Evolutionary conservation across 2,329 filamentous ascomycete species (phyloP), one percentile per base, ranked within the genome.

Genomic region (Cercospora sp.): DNA sequence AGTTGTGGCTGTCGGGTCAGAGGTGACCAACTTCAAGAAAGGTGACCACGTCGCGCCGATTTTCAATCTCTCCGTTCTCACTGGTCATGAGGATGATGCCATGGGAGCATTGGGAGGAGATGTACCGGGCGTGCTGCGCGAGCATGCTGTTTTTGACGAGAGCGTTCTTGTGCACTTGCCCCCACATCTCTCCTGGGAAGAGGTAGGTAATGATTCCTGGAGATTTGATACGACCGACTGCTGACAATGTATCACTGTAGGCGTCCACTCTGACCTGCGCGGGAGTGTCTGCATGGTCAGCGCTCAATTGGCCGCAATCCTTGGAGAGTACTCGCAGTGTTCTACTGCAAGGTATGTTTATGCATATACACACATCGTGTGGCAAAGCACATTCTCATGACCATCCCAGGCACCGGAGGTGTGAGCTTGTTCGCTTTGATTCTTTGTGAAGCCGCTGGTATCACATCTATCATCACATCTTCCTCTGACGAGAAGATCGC

Each of bases 11-110:
- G 67, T 63, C 58, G 71, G 69, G 10, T 6, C 18, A 13, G 8
- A 75, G 70, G 74, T 73, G 28, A 69, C 18, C 8, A 62, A 12
- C 2, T 63, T 74, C 30, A 64, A 66, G 18, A 31, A 68, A 9
- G 74, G 75, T 3, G 71, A 76, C n/a, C 67, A 72, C 33, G 74
- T 73, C 5, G 60, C 69, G 23, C 73, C 72, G 0, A 71, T 68
- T 30, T 81, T 80, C 30, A 83, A 85, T 63, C 7, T 75, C 70
- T 0, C 72, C 81, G 23, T 80, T 79, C 2, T 57, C 89, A 89
- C 5, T 83, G 81, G 82, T 73, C 83, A 80, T 87, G 88, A 88
- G 1, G 79, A 85, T 1, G 80, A 80, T 0, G 88, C 88, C 16
- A 85, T 87, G 0, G 76, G 90, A 67, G 81, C 84, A 16, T 3